Evolutionary conservation across 2,329 filamentous ascomycete species (phyloP).

Genomic region (Claviceps capensis): DNA sequence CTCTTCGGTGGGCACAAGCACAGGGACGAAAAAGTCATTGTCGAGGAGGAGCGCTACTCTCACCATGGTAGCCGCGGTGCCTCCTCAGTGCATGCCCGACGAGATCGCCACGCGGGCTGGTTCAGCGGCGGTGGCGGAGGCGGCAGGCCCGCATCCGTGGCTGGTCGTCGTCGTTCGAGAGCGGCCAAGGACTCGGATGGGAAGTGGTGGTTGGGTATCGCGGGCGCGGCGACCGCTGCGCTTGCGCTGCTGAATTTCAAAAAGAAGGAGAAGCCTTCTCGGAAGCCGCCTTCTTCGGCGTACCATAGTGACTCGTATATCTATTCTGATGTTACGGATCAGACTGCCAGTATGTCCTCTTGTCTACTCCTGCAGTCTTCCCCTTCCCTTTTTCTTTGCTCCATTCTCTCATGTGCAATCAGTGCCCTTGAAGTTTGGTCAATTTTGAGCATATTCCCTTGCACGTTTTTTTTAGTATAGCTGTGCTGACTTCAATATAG

Average conservation of each 20-base stretch:
- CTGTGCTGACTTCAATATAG: slow-evolving; percentile 3
- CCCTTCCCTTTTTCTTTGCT: no score
- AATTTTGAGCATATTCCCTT: no score
- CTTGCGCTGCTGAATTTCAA: slow-evolving; percentile 39
- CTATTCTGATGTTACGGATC: slow-evolving; percentile 30
- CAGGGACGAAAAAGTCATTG: slow-evolving; percentile 39
- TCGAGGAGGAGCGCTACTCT: slow-evolving; percentile 49
- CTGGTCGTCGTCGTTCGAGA: slow-evolving; percentile 19
- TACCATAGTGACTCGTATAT: slow-evolving; percentile 41
- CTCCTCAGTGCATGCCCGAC: slow-evolving; percentile 28
- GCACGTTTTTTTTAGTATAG: no score
- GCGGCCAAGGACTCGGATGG: slow-evolving; percentile 33
- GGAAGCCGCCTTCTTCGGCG: slow-evolving; percentile 21
- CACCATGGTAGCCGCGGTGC: slow-evolving; percentile 27
- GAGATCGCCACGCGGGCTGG: slow-evolving; percentile 43
- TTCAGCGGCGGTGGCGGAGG: slow-evolving; percentile 29
- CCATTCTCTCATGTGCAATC: no score
- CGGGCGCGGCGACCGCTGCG: slow-evolving; percentile 35
- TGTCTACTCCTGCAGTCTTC: not conserved
- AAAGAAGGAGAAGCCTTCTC: slow-evolving; percentile 32
- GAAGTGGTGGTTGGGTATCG: slow-evolving; percentile 38
- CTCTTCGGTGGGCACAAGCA: slow-evolving; percentile 47
- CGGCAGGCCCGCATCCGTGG: slow-evolving; percentile 24
- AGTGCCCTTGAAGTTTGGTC: no score
- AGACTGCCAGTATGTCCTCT: slow-evolving; percentile 35